Evolutionary conservation across 306 rosid species (phyloP).

Genomic region (Arachis hypogaea): DNA sequence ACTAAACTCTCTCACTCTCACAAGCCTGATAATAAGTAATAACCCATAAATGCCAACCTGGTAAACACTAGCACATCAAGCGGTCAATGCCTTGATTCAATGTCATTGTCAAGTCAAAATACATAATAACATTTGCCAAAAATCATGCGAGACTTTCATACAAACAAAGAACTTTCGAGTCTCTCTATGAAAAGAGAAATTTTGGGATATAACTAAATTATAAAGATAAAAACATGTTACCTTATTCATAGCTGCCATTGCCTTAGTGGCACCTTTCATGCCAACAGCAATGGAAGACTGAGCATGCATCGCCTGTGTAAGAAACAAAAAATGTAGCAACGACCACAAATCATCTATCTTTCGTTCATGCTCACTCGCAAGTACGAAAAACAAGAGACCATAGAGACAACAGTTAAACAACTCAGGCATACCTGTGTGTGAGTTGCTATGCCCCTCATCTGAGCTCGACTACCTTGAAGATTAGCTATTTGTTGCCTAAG

Average conservation of each 20-base stretch:
- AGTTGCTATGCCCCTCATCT: slow-evolving; percentile 98
- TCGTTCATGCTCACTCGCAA: not conserved
- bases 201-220: not conserved
- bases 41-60: not conserved
- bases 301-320: slow-evolving; percentile 93
- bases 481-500: slow-evolving; percentile 95
- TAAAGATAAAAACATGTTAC: slow-evolving; percentile 36
- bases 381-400: not conserved
- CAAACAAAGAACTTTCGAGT: not conserved
- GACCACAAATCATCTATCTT: slow-evolving; percentile 17
- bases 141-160: not conserved
- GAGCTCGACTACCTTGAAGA: slow-evolving; percentile 99
- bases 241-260: slow-evolving; percentile 93
- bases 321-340: slow-evolving; percentile 31
- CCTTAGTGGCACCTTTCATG: slow-evolving; percentile 87
- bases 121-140: not conserved
- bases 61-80: slow-evolving; percentile 3
- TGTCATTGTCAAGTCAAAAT: not conserved
- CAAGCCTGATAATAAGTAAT: slow-evolving; percentile 1
- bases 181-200: not conserved
- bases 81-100: slow-evolving; percentile 17
- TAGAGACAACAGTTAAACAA: slow-evolving; percentile 9
- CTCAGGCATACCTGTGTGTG: slow-evolving; percentile 76
- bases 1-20: slow-evolving; percentile 30
- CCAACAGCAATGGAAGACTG: slow-evolving; percentile 96